phyloP scores from a whole-genome alignment of 2,329 filamentous ascomycete species.

The Neopestalotiopsis rosae region DNA sequence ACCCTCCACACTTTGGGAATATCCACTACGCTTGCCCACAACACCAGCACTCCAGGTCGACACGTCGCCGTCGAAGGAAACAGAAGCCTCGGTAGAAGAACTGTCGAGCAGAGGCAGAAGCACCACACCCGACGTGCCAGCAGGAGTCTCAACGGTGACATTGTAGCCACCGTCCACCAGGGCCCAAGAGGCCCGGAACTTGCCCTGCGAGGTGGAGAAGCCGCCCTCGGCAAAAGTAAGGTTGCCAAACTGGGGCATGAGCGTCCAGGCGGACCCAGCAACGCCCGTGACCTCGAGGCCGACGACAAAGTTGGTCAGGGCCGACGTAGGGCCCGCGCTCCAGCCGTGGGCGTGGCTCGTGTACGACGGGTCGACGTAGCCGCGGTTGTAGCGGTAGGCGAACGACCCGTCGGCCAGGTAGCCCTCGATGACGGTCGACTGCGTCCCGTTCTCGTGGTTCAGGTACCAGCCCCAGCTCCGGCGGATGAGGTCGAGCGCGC shows the following conservation, averaged over 20 bases:
- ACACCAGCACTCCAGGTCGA: slow-evolving; percentile 4
- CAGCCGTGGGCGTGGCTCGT: slow-evolving; percentile 57
- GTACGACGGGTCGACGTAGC: slow-evolving; percentile 56
- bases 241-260: slow-evolving; percentile 47
- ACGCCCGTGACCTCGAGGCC: slow-evolving; percentile 45
- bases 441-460: slow-evolving; percentile 60
- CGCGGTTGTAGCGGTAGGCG: slow-evolving; percentile 57
- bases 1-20: background rate
- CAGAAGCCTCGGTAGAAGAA: background rate
- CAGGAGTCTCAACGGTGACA: slow-evolving; percentile 10
- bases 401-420: slow-evolving; percentile 62
- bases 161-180: background rate
- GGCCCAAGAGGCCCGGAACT: slow-evolving; percentile 40
- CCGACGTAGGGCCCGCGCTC: slow-evolving; percentile 52
- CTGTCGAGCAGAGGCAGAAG: slow-evolving; percentile 4
- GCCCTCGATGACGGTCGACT: slow-evolving; percentile 65
- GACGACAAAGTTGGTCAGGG: slow-evolving; percentile 48
- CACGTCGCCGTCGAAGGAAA: slow-evolving; percentile 5
- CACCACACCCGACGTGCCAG: slow-evolving; percentile 6
- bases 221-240: slow-evolving; percentile 44
- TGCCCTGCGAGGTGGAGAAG: slow-evolving; percentile 44
- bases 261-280: slow-evolving; percentile 41
- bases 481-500: slow-evolving; percentile 62
- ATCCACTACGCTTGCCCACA: slow-evolving; percentile 4
- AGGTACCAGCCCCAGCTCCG: slow-evolving; percentile 66